A percentile compares a stretch with the other conserved stretches of the same genome.
These are phyloP conservation scores for Nidula microcarpa DNA, from an alignment of 768 basidiomycete genomes.

Conservation along the genomic window DNA sequence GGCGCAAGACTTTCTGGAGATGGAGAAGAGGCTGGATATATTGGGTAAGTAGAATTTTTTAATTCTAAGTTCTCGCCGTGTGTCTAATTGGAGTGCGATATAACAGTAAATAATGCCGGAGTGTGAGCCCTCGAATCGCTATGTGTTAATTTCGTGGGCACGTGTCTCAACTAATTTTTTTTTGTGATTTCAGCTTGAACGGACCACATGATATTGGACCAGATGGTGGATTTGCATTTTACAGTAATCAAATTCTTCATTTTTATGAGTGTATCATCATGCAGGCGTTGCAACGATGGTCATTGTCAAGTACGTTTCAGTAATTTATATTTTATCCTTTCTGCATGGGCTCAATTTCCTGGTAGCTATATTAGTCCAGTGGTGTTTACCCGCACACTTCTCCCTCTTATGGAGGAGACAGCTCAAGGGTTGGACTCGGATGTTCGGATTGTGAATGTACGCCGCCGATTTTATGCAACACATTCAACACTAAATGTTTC, in stretches of 20 bases:
- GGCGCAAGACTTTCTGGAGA: constrained; percentile 45
- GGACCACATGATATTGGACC: not conserved
- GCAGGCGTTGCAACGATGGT: not conserved
- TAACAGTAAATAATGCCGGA: constrained; percentile 54
- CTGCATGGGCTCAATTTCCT: not conserved
- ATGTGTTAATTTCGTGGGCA: not conserved
- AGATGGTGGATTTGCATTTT: not conserved
- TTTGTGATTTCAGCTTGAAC: not conserved
- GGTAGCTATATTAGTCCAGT: constrained; percentile 16
- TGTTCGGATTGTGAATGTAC: constrained; percentile 16
- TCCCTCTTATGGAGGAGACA: constrained; percentile 15
- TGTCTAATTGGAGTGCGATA: not conserved
- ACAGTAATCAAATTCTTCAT: not conserved
- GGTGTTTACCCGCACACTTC: constrained; percentile 14
- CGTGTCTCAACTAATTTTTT: not conserved
- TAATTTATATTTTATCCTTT: not conserved
- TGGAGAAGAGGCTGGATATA: constrained; percentile 52
- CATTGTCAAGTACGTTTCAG: not conserved
- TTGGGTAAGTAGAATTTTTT: constrained; percentile 28
- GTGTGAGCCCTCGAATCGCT: constrained; percentile 25
- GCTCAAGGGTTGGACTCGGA: constrained; percentile 11
- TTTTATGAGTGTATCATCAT: not conserved
- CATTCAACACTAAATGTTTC: not conserved
- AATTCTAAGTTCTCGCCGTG: not conserved
- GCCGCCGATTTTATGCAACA: not conserved